Base-by-base conservation (phyloP, 345 rosid genomes). In the Iberis pinnata region DNA sequence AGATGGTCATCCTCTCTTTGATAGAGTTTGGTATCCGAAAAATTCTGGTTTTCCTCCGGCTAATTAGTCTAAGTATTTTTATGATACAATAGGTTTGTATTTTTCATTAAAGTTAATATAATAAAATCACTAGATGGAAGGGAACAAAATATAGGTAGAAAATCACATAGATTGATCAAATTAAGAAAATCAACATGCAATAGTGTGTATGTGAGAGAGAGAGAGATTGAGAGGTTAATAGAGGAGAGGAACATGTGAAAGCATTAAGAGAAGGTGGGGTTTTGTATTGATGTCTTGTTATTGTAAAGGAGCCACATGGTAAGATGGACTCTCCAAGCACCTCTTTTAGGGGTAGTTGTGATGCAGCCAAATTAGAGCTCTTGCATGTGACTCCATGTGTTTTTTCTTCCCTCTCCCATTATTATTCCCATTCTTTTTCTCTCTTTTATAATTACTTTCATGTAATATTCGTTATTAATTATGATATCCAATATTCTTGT, bases 301-400 rank as follows among this genome's bases (percentile, higher is more conserved):
- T 65, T 65, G 70, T 47, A 65, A 35, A 50, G 60, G 70, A 58
- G 64, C 65, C 70, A 65, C 70, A 58, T 65, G 70, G 59, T 58
- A 49, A 65, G 47, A 65, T 24, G 64, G 59, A 26, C 65, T 51
- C 70, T 58, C 70, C 49, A 65, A 56, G 51, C 70, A 56, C 49
- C 46, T 65, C 52, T 43, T 45, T 42, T 49, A 43, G 45, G 45
- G 61, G 67, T 67, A 67, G 71, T 60, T 67, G 71, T 67, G 66
- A 67, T 45, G 71, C 60, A 66, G 71, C 64, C 65, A 66, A 66
- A 58, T 58, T 37, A 66, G 71, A 66, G 49, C 65, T 33, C 54
- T 59, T 59, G 65, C 71, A 66, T 66, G 71, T 66, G 65, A 66
- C 65, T 66, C 71, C 71, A 66, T 66, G 71, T 66, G 71, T 66